phyloP scores from a whole-genome alignment of 192 early-diverging fungal genomes.

The Geranomyces michiganensis region DNA sequence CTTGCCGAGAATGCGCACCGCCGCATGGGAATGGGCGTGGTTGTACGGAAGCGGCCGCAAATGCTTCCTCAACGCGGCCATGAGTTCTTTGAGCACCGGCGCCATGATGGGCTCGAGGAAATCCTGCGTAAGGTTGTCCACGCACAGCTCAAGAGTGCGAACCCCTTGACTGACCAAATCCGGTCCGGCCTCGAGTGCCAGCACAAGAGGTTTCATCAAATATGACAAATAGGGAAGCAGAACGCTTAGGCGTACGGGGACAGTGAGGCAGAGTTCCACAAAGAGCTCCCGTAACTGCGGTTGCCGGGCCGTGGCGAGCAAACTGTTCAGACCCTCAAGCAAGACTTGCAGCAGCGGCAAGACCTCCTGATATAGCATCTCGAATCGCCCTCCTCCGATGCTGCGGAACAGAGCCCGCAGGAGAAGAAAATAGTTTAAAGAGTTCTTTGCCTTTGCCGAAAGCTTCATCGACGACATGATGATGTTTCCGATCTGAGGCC shows the following conservation, averaged over 20 bases:
- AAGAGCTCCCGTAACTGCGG: conserved; percentile 92
- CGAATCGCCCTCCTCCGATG: conserved; percentile 96
- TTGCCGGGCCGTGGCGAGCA: conserved; percentile 78
- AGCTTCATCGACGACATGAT: conserved; percentile 87
- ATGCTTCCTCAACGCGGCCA: conserved; percentile 93
- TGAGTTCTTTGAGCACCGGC: conserved; percentile 91
- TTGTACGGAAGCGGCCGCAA: conserved; percentile 86
- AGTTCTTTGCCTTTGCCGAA: conserved; percentile 79
- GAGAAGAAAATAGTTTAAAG: conserved; percentile 91
- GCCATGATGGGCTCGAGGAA: conserved; percentile 96
- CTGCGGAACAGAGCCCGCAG: conserved; percentile 90
- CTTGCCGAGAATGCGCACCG: conserved; percentile 93
- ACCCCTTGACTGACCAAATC: conserved; percentile 96
- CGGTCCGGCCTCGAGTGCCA: conserved; percentile 87
- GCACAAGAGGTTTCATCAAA: conserved; percentile 94
- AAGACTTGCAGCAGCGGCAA: conserved; percentile 89
- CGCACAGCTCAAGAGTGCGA: conserved; percentile 94
- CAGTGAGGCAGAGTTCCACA: conserved; percentile 95
- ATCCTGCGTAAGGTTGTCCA: conserved; percentile 96
- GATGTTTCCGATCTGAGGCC: conserved; percentile 89
- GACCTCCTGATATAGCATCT: conserved; percentile 94
- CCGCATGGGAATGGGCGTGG: conserved; percentile 76
- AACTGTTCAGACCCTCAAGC: conserved; percentile 85
- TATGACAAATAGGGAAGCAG: conserved; percentile 90
- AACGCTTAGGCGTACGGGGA: conserved; percentile 93